These are phyloP conservation scores for Yarrowia sp. DNA, from an alignment of 805 yeast species.

Conservation along the genomic window DNA sequence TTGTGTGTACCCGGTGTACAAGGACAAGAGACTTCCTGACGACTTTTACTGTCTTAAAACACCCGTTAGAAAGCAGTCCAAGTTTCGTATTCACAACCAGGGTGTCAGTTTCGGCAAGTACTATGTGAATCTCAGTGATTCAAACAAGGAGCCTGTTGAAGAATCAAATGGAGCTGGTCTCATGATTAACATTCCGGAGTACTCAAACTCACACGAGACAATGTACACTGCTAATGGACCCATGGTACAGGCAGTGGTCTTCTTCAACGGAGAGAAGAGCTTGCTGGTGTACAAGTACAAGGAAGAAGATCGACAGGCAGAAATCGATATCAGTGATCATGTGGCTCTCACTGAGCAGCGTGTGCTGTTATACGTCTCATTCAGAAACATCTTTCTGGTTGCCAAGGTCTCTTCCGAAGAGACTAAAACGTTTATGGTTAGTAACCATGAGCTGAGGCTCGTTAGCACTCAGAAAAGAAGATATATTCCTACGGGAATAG, in stretches of 20 bases:
- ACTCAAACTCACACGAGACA: slow-evolving; percentile 4
- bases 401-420: slow-evolving; percentile 2
- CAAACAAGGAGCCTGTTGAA: background rate
- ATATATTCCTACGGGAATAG: background rate
- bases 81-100: background rate
- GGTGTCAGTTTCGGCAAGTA: slow-evolving; percentile 12
- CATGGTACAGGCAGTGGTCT: background rate
- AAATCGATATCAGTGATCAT: background rate
- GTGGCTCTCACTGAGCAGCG: slow-evolving; percentile 2
- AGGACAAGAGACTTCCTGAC: background rate
- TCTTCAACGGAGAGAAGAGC: background rate
- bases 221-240: slow-evolving; percentile 2
- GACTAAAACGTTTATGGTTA: background rate
- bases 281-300: background rate
- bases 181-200: slow-evolving; percentile 5
- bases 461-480: background rate
- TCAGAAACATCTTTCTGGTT: background rate
- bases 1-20: background rate
- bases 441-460: background rate
- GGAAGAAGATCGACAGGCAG: background rate
- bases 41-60: background rate
- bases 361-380: background rate
- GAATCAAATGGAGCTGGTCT: background rate
- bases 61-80: background rate
- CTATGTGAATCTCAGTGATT: background rate